A percentile compares a stretch with the other conserved stretches of the same genome.
phyloP scores from a whole-genome alignment of 768 basidiomycete species.

The Tricholoma matsutake region DNA sequence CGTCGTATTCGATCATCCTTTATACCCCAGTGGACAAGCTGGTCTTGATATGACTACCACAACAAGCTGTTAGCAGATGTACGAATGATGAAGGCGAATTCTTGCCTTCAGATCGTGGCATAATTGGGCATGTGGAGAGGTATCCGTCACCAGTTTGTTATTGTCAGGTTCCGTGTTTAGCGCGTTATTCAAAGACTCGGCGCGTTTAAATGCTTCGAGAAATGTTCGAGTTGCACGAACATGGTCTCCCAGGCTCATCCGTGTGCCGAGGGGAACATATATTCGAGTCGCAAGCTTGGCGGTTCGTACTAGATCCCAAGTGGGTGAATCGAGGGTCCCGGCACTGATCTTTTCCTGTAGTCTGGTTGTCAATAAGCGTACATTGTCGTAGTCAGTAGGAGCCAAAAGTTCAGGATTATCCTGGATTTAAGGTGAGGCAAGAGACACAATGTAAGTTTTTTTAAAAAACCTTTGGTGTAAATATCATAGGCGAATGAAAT shows the following conservation, averaged over 20 bases:
- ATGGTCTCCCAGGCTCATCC: conserved; percentile 81
- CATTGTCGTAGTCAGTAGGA: conserved; percentile 59
- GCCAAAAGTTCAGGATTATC: conserved; percentile 68
- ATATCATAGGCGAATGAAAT: conserved; percentile 68
- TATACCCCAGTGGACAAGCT: conserved; percentile 61
- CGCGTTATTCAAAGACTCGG: conserved; percentile 28
- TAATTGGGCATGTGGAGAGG: conserved; percentile 26
- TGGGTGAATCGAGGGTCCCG: conserved; percentile 81
- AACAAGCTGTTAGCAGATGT: background rate
- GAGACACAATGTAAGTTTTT: background rate
- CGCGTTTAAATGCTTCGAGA: conserved; percentile 65
- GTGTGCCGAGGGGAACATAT: conserved; percentile 86
- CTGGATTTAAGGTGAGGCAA: conserved; percentile 30
- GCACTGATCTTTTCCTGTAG: conserved; percentile 70
- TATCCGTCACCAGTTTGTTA: conserved; percentile 19
- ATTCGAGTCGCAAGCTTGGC: conserved; percentile 77
- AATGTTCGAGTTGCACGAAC: conserved; percentile 75
- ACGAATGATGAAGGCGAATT: background rate
- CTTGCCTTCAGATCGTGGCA: conserved; percentile 60
- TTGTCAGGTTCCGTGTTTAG: conserved; percentile 21
- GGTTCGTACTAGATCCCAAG: conserved; percentile 73
- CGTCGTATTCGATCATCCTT: conserved; percentile 85
- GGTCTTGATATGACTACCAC: conserved; percentile 68
- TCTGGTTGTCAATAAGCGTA: conserved; percentile 56
- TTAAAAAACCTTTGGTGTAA: conserved; percentile 53